A percentile compares a stretch with the other conserved stretches of the same genome.
Conservation (phyloP, 208 protist genomes). For the Phytomonas francai region DNA sequence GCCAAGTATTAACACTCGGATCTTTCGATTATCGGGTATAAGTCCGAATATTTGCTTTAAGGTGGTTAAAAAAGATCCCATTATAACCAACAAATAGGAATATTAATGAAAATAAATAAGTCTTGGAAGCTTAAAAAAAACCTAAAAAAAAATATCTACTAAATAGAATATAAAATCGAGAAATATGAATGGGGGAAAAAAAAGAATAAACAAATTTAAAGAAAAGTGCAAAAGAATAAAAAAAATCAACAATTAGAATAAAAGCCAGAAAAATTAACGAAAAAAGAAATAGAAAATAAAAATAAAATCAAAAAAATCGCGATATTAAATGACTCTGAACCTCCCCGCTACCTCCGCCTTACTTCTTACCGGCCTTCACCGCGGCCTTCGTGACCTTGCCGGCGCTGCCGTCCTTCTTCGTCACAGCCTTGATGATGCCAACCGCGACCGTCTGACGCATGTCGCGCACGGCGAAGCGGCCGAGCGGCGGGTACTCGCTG, state of each 20-base stretch:
- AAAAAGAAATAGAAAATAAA: slow-evolving; percentile 16
- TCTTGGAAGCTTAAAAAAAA: slow-evolving; percentile 6
- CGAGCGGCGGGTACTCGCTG: slow-evolving; percentile 91
- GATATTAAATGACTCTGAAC: not conserved
- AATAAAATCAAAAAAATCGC: not conserved
- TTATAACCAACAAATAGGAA: slow-evolving; percentile 14
- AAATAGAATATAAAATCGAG: not conserved
- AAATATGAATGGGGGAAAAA: slow-evolving; percentile 4
- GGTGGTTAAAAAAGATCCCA: slow-evolving; percentile 55
- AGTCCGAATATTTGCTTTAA: slow-evolving; percentile 43
- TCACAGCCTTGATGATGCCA: slow-evolving; percentile 92
- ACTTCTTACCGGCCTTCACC: slow-evolving; percentile 66
- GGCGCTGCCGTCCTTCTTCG: slow-evolving; percentile 55
- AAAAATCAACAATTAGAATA: slow-evolving; percentile 14
- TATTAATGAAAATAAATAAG: slow-evolving; percentile 3
- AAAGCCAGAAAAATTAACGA: slow-evolving; percentile 1
- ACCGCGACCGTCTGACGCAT: slow-evolving; percentile 95
- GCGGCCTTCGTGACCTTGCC: slow-evolving; percentile 80
- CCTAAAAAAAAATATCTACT: slow-evolving; percentile 6
- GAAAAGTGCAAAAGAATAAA: slow-evolving; percentile 7
- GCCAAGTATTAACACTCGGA: slow-evolving; percentile 92
- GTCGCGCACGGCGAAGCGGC: slow-evolving; percentile 94
- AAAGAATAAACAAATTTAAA: slow-evolving; percentile 7
- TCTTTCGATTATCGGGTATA: slow-evolving; percentile 79
- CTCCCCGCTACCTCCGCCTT: slow-evolving; percentile 8